Evolutionary conservation across 441 rosid genomes (phyloP).

Genomic region (Eruca vesicaria): DNA sequence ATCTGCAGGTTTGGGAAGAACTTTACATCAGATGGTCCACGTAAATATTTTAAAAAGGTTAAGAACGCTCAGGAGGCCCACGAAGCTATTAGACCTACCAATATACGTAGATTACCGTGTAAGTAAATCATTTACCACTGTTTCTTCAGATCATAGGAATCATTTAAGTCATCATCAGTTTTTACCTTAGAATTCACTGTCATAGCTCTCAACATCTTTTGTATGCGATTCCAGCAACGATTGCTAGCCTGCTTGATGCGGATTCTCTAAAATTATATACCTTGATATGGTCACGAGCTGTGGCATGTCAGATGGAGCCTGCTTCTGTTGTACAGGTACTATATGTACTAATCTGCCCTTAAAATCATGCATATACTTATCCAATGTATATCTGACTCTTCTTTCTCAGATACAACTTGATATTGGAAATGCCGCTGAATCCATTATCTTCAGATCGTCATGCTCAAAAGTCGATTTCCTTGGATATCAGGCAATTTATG

Average conservation of each 20-base stretch:
- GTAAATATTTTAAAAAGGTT: slow-evolving; percentile 89
- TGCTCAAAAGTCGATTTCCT: slow-evolving; percentile 69
- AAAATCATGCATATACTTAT: background rate
- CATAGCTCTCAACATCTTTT: slow-evolving; percentile 26
- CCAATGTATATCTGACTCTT: background rate
- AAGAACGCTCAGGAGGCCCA: slow-evolving; percentile 99
- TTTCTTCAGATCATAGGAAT: slow-evolving; percentile 6
- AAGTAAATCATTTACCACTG: slow-evolving; percentile 30
- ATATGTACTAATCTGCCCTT: background rate
- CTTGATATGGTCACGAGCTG: slow-evolving; percentile 88
- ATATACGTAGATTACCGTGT: slow-evolving; percentile 82
- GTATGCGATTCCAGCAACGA: slow-evolving; percentile 53
- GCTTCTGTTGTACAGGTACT: slow-evolving; percentile 68
- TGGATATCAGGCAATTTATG: slow-evolving; percentile 84
- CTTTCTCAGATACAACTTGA: slow-evolving; percentile 75
- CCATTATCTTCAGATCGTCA: slow-evolving; percentile 70
- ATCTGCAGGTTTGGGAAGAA: slow-evolving; percentile 70
- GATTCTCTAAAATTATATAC: slow-evolving; percentile 88
- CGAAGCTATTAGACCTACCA: slow-evolving; percentile 98
- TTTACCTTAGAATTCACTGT: background rate
- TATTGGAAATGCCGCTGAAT: slow-evolving; percentile 52
- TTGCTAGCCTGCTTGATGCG: slow-evolving; percentile 74
- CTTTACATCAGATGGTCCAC: slow-evolving; percentile 58
- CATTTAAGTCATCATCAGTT: background rate
- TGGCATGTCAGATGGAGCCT: slow-evolving; percentile 98